Base-by-base conservation (phyloP, 768 basidiomycete genomes). In the Ephemerocybe angulata region DNA sequence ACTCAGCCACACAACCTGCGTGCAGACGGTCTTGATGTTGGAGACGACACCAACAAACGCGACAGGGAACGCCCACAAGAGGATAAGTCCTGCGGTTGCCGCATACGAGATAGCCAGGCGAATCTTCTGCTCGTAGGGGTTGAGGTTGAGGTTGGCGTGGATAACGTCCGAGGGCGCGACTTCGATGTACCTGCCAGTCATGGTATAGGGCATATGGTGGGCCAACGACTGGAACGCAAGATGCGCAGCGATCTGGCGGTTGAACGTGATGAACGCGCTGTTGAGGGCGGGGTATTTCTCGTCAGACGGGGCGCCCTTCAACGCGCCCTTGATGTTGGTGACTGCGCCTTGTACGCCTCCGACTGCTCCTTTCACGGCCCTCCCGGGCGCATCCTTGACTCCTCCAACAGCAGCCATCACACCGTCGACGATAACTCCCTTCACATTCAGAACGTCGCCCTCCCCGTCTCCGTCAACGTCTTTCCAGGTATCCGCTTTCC, bases 161-260 rank as follows among this genome's bases (percentile, higher is more conserved):
- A 98, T 87, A 43, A 99, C 87, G 69, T 97, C 94, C 27, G 80
- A 77, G 0, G 95, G 94, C 0, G 87, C 80, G 50, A 96, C 85
- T 67, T 97, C 95, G 37, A 87, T 79, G 64, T 85, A 88, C 49
- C 84, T 83, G 25, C 75, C 50, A 73, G 80, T 72, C 93, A 98
- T 97, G 15, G 82, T 74, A 62, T 90, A 91, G 24, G 92, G 92
- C 50, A 85, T 82, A 64, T 95, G 86, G 68, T 95, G 90, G 5
- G 83, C 73, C 38, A 95, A 71, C 3, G 76, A 74, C 69, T 94
- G 86, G 31, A 80, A 79, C 1, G 90, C 93, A 68, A 98, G 74
- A 70, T 98, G 94, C 17, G 95, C 94, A 2, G 90, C 88, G 58
- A 97, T 90, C 74, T 98, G 96, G 60, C 84, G 79, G 68, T 93